Evolutionary conservation across 2,329 filamentous ascomycete species (phyloP).

Genomic region (Colletotrichum cordylinicola): DNA sequence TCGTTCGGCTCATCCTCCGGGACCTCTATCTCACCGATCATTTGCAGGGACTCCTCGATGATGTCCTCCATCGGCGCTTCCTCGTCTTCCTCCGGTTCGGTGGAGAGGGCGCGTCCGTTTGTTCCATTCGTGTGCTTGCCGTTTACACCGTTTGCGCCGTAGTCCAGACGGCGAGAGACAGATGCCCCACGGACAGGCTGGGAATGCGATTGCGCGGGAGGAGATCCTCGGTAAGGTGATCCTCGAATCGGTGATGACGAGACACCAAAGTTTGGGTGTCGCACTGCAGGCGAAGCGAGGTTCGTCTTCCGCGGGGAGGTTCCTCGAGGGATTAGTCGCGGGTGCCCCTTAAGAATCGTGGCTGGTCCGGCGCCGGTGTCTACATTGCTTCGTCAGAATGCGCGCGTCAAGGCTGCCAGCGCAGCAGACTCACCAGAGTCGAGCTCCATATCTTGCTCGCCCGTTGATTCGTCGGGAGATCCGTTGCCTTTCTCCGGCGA

Average conservation of each 20-base stretch:
- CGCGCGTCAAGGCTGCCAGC: not conserved
- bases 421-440: slow-evolving; percentile 48
- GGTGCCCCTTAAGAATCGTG: slow-evolving; percentile 55
- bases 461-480: slow-evolving; percentile 32
- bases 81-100: slow-evolving; percentile 34
- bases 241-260: slow-evolving; percentile 55
- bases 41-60: slow-evolving; percentile 47
- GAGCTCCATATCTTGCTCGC: slow-evolving; percentile 59
- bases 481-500: slow-evolving; percentile 69
- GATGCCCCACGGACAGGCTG: slow-evolving; percentile 38
- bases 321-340: slow-evolving; percentile 20
- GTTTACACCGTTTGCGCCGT: slow-evolving; percentile 35
- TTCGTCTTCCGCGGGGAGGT: slow-evolving; percentile 69
- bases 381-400: slow-evolving; percentile 33
- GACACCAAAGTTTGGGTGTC: slow-evolving; percentile 62
- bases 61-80: slow-evolving; percentile 21
- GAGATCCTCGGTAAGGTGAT: slow-evolving; percentile 31
- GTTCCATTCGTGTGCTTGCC: slow-evolving; percentile 25
- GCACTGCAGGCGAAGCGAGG: slow-evolving; percentile 65
- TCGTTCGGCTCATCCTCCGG: slow-evolving; percentile 29
- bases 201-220: slow-evolving; percentile 16
- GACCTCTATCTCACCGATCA: slow-evolving; percentile 39
- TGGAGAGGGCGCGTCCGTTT: slow-evolving; percentile 29
- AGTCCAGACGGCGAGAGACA: slow-evolving; percentile 62
- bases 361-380: slow-evolving; percentile 59